Percentiles rank a stretch among this genome's conserved stretches.
Conservation (phyloP, 768 basidiomycete genomes). For the Hericium erinaceus region DNA sequence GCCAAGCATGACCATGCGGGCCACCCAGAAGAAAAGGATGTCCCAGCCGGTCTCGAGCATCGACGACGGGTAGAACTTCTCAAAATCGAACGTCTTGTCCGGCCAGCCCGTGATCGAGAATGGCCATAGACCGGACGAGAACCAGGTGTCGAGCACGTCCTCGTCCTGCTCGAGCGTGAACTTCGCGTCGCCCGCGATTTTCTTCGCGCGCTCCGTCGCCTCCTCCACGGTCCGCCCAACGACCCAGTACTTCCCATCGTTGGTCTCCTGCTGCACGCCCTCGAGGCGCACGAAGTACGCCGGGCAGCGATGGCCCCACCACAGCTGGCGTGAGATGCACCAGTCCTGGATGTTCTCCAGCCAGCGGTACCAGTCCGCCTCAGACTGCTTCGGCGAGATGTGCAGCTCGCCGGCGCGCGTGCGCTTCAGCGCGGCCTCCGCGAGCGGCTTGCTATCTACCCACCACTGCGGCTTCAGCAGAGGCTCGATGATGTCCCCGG, state of each 20-base stretch:
- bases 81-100: constrained; percentile 73
- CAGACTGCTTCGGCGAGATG: constrained; percentile 78
- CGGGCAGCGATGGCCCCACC: constrained; percentile 98
- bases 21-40: constrained; percentile 99
- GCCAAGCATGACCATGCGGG: constrained; percentile 94
- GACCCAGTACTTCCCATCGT: constrained; percentile 82
- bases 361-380: constrained; percentile 96
- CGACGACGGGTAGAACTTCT: constrained; percentile 81
- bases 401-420: constrained; percentile 80
- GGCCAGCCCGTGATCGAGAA: constrained; percentile 99
- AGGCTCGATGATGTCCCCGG: constrained; percentile 93
- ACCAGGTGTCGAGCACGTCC: constrained; percentile 99
- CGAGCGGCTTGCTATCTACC: constrained; percentile 87
- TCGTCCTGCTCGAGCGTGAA: constrained; percentile 88
- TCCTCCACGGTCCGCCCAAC: constrained; percentile 74
- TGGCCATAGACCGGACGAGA: constrained; percentile 96
- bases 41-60: constrained; percentile 98
- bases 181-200: constrained; percentile 51
- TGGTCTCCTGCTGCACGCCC: constrained; percentile 56
- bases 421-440: constrained; percentile 86
- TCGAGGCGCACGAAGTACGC: constrained; percentile 89
- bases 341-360: constrained; percentile 93
- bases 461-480: constrained; percentile 98
- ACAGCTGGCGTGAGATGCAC: constrained; percentile 97
- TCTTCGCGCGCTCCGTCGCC: constrained; percentile 66